Conservation (phyloP, 2,329 filamentous ascomycete species). For the Exophiala bonariae region DNA sequence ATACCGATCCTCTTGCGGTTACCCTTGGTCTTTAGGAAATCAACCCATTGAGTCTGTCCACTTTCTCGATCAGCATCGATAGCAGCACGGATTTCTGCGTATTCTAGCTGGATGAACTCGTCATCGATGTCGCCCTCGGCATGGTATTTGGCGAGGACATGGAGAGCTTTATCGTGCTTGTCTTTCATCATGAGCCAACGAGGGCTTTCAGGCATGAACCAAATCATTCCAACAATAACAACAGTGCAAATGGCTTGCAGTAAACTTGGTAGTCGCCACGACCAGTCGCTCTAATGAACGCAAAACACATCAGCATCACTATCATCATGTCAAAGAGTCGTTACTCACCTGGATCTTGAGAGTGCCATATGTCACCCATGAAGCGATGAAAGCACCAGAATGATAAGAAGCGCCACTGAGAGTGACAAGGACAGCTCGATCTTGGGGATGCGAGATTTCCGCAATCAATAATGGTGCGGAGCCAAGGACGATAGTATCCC, state of each 20-base stretch:
- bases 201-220: conserved; percentile 67
- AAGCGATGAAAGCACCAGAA: conserved; percentile 46
- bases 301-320: too few species aligned
- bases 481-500: conserved; percentile 63
- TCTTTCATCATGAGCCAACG: conserved; percentile 54
- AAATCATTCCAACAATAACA: conserved; percentile 62
- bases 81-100: conserved; percentile 65
- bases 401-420: conserved; percentile 72
- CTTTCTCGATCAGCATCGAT: conserved; percentile 72
- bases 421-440: conserved; percentile 64
- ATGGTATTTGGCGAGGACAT: conserved; percentile 40
- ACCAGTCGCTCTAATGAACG: conserved; percentile 59
- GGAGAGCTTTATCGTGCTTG: not conserved
- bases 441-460: conserved; percentile 68
- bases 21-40: conserved; percentile 24
- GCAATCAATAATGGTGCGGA: conserved; percentile 64
- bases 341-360: not conserved
- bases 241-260: conserved; percentile 69
- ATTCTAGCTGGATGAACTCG: conserved; percentile 66
- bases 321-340: too few species aligned
- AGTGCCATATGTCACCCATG: not conserved
- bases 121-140: conserved; percentile 44
- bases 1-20: conserved; percentile 31
- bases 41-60: conserved; percentile 56
- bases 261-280: conserved; percentile 71